phyloP scores from a whole-genome alignment of 2,329 filamentous ascomycete species.

The Stylonectria norvegica region DNA sequence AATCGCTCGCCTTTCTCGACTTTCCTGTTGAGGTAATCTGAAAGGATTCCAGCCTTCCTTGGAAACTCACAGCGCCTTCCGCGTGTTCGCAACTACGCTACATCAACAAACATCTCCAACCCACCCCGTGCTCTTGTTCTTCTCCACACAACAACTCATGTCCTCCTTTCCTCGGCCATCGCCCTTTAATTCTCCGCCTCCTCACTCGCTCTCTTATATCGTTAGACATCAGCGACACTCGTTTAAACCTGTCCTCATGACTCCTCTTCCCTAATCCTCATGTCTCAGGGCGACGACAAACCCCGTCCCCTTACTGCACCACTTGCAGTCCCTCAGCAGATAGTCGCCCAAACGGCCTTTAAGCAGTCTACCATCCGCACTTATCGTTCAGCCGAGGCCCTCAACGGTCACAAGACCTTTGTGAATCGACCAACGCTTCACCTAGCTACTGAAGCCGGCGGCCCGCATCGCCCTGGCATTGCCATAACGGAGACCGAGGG shows the following conservation, averaged over 20 bases:
- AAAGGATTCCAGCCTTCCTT: too few relatives aligned
- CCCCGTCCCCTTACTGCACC: slow-evolving; percentile 6
- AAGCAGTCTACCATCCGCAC: not conserved
- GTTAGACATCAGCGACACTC: slow-evolving; percentile 4
- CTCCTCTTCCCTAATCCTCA: slow-evolving; percentile 5
- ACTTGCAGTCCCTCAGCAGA: slow-evolving; percentile 1
- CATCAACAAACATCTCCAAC: not conserved
- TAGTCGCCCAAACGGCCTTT: slow-evolving; percentile 1
- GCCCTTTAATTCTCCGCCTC: not conserved
- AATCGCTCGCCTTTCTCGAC: too few relatives aligned
- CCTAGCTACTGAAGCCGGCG: not conserved
- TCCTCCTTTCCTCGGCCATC: not conserved
- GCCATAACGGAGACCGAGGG: not conserved
- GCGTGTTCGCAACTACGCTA: not conserved
- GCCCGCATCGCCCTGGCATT: not conserved
- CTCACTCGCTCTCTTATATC: not conserved
- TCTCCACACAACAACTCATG: not conserved
- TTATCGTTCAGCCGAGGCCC: not conserved
- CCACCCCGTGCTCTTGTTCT: not conserved
- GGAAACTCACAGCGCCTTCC: too few relatives aligned
- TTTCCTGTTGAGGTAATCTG: too few relatives aligned
- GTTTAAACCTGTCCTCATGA: slow-evolving; percentile 1
- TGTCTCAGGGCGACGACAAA: slow-evolving; percentile 10
- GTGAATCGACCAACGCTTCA: not conserved
- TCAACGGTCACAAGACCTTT: not conserved